These are phyloP conservation scores for Aspergillus ustus DNA, from an alignment of 2,329 filamentous ascomycete genomes.

Conservation along the genomic window DNA sequence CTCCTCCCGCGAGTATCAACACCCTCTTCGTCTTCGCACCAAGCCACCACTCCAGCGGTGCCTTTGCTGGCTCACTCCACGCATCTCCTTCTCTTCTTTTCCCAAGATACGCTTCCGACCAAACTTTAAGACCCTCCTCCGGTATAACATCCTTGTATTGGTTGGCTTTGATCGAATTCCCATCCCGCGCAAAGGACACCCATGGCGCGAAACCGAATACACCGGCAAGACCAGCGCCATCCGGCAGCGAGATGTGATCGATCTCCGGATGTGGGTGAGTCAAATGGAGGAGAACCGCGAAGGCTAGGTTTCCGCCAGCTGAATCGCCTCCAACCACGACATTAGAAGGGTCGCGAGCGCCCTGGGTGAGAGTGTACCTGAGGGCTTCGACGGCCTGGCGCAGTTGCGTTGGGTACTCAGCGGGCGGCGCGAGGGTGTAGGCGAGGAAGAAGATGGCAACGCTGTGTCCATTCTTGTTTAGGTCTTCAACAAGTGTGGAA, in stretches of 20 bases:
- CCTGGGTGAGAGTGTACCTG: conserved; percentile 42
- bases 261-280: conserved; percentile 61
- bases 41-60: conserved; percentile 58
- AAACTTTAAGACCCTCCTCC: conserved; percentile 38
- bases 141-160: conserved; percentile 9
- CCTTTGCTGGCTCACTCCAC: conserved; percentile 58
- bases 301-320: conserved; percentile 46
- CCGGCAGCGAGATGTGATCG: conserved; percentile 35
- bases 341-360: conserved; percentile 35
- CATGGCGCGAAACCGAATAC: conserved; percentile 61
- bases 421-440: conserved; percentile 57
- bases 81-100: conserved; percentile 40
- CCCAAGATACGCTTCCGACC: conserved; percentile 52
- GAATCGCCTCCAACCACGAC: conserved; percentile 47
- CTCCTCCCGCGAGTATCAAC: conserved; percentile 57
- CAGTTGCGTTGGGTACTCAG: conserved; percentile 45
- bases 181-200: conserved; percentile 34
- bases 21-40: conserved; percentile 53
- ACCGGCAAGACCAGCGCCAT: conserved; percentile 47
- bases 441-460: conserved; percentile 55
- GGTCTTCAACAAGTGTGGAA: conserved; percentile 38
- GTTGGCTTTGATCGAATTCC: conserved; percentile 13
- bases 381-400: conserved; percentile 44
- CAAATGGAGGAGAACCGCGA: conserved; percentile 40
- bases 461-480: conserved; percentile 35